phyloP scores from a whole-genome alignment of 225 moss, liverwort and hornwort genomes.

The Sphagnum tenellum region DNA sequence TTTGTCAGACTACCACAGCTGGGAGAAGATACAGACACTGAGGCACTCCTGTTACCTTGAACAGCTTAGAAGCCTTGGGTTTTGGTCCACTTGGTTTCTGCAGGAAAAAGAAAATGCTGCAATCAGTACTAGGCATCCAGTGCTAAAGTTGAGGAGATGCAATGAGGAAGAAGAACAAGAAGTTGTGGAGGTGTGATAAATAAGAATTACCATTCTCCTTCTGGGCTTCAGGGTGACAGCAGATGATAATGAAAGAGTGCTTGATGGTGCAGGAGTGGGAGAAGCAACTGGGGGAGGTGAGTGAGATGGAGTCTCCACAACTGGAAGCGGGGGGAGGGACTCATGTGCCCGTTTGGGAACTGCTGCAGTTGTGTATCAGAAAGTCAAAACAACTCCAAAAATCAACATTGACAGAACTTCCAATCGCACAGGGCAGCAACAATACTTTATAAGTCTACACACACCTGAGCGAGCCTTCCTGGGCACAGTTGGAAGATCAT shows the following conservation, averaged over 20 bases:
- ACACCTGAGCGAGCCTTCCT: conserved; percentile 83
- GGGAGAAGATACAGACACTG: no score
- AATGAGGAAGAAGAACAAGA: no score
- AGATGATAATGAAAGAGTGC: conserved; percentile 54
- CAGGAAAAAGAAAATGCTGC: conserved; percentile 2
- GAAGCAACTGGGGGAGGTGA: conserved; percentile 18
- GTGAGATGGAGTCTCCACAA: conserved; percentile 21
- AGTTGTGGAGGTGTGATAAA: no score
- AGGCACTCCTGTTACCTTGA: conserved; percentile 36
- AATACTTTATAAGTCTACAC: not conserved
- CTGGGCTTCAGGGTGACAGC: conserved; percentile 55
- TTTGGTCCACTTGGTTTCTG: conserved; percentile 75
- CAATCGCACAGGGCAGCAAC: not conserved
- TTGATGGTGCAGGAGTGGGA: conserved; percentile 32
- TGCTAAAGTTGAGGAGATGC: no score
- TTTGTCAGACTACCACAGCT: no score
- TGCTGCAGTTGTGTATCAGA: conserved; percentile 31
- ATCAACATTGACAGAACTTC: not conserved
- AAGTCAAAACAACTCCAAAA: not conserved
- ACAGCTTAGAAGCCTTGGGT: conserved; percentile 46
- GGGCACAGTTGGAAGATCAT: conserved; percentile 78
- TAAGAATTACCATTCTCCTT: conserved; percentile 41
- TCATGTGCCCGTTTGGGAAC: conserved; percentile 75
- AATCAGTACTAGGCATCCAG: no score
- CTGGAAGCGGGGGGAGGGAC: conserved; percentile 21